Conservation (phyloP, 495 filamentous ascomycete species). For the Hypoxylon fragiforme region DNA sequence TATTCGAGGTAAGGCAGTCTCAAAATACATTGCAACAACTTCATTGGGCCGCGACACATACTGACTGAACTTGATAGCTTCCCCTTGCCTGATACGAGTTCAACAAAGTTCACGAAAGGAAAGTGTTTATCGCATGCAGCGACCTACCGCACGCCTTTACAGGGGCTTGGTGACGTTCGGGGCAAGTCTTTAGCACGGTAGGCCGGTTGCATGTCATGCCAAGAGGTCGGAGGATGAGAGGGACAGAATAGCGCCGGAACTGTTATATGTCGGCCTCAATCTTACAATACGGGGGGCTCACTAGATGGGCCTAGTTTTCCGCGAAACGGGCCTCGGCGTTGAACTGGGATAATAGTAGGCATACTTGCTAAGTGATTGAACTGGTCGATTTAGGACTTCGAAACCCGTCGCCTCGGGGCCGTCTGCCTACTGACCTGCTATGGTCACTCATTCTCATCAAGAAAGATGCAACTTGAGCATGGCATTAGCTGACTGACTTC, state of each 20-base stretch:
- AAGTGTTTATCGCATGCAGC: constrained; percentile 29
- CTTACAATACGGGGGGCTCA: constrained; percentile 13
- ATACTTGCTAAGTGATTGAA: no score
- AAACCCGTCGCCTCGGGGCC: no score
- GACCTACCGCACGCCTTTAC: constrained; percentile 21
- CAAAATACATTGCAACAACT: constrained; percentile 1
- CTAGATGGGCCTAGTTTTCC: background rate
- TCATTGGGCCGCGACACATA: constrained; percentile 21
- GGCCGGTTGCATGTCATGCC: constrained; percentile 20
- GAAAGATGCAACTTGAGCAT: constrained; percentile 4
- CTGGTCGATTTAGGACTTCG: no score
- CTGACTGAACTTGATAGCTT: constrained; percentile 23
- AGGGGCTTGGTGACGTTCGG: constrained; percentile 25
- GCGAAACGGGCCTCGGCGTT: background rate
- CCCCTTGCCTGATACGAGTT: constrained; percentile 29
- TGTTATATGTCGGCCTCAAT: constrained; percentile 9
- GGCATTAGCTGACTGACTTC: constrained; percentile 27
- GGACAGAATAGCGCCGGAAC: constrained; percentile 28
- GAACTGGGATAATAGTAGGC: background rate
- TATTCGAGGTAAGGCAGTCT: constrained; percentile 14
- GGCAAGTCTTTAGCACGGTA: constrained; percentile 22
- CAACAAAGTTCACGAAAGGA: constrained; percentile 32
- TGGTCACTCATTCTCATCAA: background rate
- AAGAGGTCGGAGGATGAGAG: constrained; percentile 22
- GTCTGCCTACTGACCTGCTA: no score